Base-by-base conservation (phyloP, 768 basidiomycete genomes). In the Trametes cinnabarina region DNA sequence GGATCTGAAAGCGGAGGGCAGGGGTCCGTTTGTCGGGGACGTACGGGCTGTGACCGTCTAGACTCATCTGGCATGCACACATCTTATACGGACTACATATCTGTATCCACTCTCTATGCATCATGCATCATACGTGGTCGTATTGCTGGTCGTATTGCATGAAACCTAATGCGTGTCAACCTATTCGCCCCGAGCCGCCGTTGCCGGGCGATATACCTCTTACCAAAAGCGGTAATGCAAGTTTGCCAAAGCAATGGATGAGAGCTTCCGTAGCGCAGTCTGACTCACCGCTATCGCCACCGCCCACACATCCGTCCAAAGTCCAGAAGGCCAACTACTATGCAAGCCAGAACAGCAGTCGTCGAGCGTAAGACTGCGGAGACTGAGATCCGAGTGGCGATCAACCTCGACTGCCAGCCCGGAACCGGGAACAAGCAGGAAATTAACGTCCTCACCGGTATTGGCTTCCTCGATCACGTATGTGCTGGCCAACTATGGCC, bases 381-480 rank as follows among this genome's bases (percentile, higher is more conserved):
- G 76, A 98, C 97, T 0, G 75, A 87, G 60, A 94, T 98, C 60
- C 79, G 88, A n/a, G 87, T 95, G 62, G 79, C 72, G 34, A 76
- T 99, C 64, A 79, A 86, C 69, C 83, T 99, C 51, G 97, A 98
- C 76, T 85, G 86, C 68, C 73, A 79, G 8, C 83, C 92, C 3
- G 85, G 85, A 47, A 74, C 82, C 6, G 75, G 76, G 25, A 80
- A 75, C 44, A 71, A 74, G 32, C 96, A 98, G 73, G 75, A 73
- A 34, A 98, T 99, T 66, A 77, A 90, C 28, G 79, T 99, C 55
- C 86, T 85, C 20, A 98, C 96, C 1, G 97, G 97, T 25, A 95
- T 99, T 58, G 97, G 97, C n/a, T 99, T 98, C 71, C 81, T 98
- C 35, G 96, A 99, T 73, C 97, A 99, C 79, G 96, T 94, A 73